Evolutionary conservation across 2,329 filamentous ascomycete species (phyloP).

Genomic region (Fusarium hainanense): DNA sequence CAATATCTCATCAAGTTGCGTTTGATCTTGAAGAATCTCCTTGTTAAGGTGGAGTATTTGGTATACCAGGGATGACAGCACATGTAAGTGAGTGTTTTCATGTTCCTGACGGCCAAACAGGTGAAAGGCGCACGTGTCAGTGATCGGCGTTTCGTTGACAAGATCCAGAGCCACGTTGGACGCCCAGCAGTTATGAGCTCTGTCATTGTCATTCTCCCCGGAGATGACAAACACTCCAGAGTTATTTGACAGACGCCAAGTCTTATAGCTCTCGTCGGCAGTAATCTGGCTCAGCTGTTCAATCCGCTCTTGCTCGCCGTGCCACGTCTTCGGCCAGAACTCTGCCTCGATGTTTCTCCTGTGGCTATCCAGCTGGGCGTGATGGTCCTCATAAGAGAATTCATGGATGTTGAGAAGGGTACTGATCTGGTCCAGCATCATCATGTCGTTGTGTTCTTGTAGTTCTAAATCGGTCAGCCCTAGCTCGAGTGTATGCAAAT

Average conservation of each 20-base stretch:
- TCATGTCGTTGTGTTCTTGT: too few relatives aligned
- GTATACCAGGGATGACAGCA: accelerated
- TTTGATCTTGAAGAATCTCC: accelerated
- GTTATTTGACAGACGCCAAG: accelerated
- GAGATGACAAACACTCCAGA: background rate
- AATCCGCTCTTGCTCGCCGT: too few relatives aligned
- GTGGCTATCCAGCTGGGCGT: accelerated
- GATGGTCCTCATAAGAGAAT: too few relatives aligned
- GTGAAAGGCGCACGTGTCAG: background rate
- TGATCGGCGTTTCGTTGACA: accelerated
- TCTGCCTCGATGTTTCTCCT: accelerated
- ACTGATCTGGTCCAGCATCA: accelerated
- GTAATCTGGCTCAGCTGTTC: accelerated
- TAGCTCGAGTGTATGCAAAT: too few relatives aligned
- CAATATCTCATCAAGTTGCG: background rate
- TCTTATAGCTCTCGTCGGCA: accelerated
- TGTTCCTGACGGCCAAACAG: accelerated
- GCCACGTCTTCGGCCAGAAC: too few relatives aligned
- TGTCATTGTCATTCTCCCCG: background rate
- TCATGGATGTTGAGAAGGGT: too few relatives aligned
- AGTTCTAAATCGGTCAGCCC: too few relatives aligned
- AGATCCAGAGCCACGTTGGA: background rate
- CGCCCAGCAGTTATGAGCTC: background rate
- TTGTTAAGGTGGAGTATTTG: background rate
- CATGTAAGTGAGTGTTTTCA: accelerated